phyloP scores from a whole-genome alignment of 106 monocot species.

The Allium fistulosum region DNA sequence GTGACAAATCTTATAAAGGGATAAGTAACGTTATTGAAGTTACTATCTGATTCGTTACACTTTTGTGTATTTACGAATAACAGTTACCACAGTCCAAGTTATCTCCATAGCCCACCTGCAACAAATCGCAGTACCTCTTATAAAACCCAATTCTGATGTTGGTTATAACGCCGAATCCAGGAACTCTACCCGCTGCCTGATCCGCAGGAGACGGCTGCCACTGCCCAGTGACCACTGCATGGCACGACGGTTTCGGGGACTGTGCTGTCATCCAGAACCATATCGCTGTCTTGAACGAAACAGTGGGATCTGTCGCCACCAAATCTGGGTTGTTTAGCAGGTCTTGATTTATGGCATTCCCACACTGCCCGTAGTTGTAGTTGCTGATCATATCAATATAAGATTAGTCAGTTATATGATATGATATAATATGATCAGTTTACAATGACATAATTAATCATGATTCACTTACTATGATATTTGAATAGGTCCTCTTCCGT shows the following conservation, averaged over 20 bases:
- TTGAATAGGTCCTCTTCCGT: slow-evolving; percentile 87
- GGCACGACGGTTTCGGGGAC: slow-evolving; percentile 45
- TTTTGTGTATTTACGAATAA: too few relatives aligned
- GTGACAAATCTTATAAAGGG: too few relatives aligned
- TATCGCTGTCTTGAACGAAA: slow-evolving; percentile 37
- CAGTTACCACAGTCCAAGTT: too few relatives aligned
- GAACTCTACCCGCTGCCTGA: too few relatives aligned
- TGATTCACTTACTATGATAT: slow-evolving; percentile 17
- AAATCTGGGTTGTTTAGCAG: slow-evolving; percentile 43
- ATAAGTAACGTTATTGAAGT: too few relatives aligned
- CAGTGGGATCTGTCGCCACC: slow-evolving; percentile 19
- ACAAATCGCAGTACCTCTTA: too few relatives aligned
- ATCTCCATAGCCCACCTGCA: too few relatives aligned
- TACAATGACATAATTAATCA: neutral
- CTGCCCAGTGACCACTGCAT: slow-evolving; percentile 2
- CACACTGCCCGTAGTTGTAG: slow-evolving; percentile 55
- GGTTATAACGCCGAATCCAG: too few relatives aligned
- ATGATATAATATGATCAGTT: neutral
- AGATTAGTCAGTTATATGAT: neutral
- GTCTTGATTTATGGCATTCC: slow-evolving; percentile 21
- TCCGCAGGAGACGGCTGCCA: too few relatives aligned
- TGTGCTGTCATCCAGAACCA: slow-evolving; percentile 76
- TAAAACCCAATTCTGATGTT: too few relatives aligned
- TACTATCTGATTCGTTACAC: too few relatives aligned
- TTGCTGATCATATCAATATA: slow-evolving; percentile 19